Evolutionary conservation across 106 monocot genomes (phyloP).

Genomic region (Agapanthus africanus): DNA sequence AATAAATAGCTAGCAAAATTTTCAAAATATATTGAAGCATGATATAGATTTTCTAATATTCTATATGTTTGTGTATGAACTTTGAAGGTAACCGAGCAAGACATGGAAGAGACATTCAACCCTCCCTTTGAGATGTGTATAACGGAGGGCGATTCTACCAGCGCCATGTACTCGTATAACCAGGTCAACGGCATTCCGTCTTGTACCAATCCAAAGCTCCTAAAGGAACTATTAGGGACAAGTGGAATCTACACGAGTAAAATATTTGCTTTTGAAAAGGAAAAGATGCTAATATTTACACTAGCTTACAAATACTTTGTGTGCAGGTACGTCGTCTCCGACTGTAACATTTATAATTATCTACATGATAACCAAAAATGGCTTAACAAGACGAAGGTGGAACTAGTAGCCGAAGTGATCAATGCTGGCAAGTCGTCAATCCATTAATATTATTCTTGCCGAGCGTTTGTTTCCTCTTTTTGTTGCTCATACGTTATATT

Average conservation of each 20-base stretch:
- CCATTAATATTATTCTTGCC: neutral
- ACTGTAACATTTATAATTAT: constrained; percentile 40
- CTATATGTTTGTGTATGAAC: too few species aligned
- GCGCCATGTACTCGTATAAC: constrained; percentile 68
- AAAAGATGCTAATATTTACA: too few species aligned
- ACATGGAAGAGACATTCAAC: constrained; percentile 46
- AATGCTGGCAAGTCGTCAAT: constrained; percentile 31
- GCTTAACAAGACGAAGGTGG: constrained; percentile 21
- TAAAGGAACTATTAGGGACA: constrained; percentile 15
- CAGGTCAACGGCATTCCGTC: constrained; percentile 47
- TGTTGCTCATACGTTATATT: too few species aligned
- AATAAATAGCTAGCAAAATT: too few species aligned
- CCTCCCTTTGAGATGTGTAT: constrained; percentile 45
- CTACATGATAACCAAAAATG: constrained; percentile 16
- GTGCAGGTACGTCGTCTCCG: constrained; percentile 49
- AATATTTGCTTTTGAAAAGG: neutral
- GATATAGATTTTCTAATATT: too few species aligned
- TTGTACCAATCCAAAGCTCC: constrained; percentile 35
- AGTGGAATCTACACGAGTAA: constrained; percentile 51
- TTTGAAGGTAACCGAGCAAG: constrained; percentile 40
- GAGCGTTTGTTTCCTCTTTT: neutral
- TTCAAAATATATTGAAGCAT: too few species aligned
- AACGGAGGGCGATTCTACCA: constrained; percentile 31
- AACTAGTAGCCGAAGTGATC: constrained; percentile 24
- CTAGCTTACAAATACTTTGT: too few species aligned